Evolutionary conservation across 495 filamentous ascomycete genomes (phyloP).

Genomic region (Aspergillus olivimuriae): DNA sequence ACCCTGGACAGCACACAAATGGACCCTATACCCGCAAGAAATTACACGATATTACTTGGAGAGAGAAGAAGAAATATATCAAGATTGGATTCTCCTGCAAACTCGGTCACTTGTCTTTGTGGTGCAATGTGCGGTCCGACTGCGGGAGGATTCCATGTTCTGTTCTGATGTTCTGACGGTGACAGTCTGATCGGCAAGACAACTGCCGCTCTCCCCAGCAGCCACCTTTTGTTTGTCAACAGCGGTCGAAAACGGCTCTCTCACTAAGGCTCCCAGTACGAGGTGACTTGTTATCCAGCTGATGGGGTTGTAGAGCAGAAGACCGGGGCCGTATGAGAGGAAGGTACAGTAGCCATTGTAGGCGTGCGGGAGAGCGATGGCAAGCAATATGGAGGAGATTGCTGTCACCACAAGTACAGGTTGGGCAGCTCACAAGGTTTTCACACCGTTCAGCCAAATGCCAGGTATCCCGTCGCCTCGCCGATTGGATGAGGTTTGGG

Average conservation of each 20-base stretch:
- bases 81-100: slow-evolving; percentile 19
- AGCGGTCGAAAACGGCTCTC: slow-evolving; percentile 28
- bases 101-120: slow-evolving; percentile 28
- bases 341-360: slow-evolving; percentile 30
- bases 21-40: no score
- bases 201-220: slow-evolving; percentile 13
- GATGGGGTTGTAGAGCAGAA: slow-evolving; percentile 26
- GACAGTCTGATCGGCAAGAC: slow-evolving; percentile 3
- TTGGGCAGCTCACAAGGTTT: no score
- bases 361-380: slow-evolving; percentile 19
- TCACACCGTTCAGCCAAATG: no score
- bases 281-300: slow-evolving; percentile 27
- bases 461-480: no score
- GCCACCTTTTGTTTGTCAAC: slow-evolving; percentile 22
- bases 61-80: no score
- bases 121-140: slow-evolving; percentile 30
- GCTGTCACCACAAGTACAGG: slow-evolving; percentile 11
- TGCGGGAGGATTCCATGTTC: slow-evolving; percentile 13
- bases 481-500: no score
- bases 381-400: slow-evolving; percentile 16
- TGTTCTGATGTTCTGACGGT: no score
- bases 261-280: slow-evolving; percentile 22
- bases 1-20: no score
- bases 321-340: slow-evolving; percentile 28
- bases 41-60: no score